These are phyloP conservation scores for Cymbopogon flexuosus DNA, from an alignment of 202 grass and related monocot species.

Conservation along the genomic window DNA sequence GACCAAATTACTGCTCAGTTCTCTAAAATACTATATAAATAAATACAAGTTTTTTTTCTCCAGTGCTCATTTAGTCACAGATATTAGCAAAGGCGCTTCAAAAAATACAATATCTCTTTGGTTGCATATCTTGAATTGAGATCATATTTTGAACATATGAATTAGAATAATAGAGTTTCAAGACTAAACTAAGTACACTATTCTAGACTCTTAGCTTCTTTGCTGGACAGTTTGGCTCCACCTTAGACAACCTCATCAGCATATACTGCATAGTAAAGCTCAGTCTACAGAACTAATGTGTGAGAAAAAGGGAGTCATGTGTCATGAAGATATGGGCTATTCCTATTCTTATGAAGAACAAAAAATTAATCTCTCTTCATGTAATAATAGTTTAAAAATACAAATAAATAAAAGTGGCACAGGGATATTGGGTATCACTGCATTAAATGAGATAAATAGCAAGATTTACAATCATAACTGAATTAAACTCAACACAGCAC, in stretches of 20 bases:
- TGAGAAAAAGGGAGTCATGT: neutral
- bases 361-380: neutral
- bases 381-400: neutral
- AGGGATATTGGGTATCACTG: constrained; percentile 1
- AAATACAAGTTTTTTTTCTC: neutral
- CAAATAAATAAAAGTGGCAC: neutral
- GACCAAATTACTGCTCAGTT: no score
- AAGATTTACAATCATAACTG: constrained; percentile 1
- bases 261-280: neutral
- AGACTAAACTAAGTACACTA: constrained; percentile 8
- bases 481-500: neutral
- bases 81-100: neutral
- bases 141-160: neutral
- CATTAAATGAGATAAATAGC: constrained; percentile 21
- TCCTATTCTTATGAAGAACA: neutral
- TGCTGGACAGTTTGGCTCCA: neutral
- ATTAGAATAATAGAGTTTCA: neutral
- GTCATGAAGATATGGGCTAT: neutral
- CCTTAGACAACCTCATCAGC: neutral
- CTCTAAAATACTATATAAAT: no score
- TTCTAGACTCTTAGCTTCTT: neutral
- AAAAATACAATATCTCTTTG: neutral
- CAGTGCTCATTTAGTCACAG: neutral
- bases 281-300: neutral
- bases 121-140: constrained; percentile 11